phyloP scores from a whole-genome alignment of 768 basidiomycete genomes.

The Myochromella boudieri region DNA sequence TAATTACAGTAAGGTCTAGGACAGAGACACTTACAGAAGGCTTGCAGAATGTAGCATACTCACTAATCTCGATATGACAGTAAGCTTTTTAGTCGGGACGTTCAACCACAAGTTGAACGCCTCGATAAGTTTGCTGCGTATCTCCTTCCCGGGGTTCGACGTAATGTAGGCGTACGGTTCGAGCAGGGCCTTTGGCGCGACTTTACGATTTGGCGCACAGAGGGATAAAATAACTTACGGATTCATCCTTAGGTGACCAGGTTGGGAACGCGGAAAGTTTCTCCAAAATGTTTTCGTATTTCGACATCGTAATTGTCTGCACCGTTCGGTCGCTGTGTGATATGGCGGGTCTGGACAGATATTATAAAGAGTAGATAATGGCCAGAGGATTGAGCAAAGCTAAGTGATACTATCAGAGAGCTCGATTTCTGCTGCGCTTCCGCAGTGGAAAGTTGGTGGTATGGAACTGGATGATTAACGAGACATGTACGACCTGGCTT shows the following conservation, averaged over 20 bases:
- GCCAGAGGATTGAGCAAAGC: too few relatives aligned
- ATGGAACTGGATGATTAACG: too few relatives aligned
- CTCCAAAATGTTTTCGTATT: slow-evolving; percentile 41
- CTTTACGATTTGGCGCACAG: background rate
- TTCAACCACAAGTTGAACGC: slow-evolving; percentile 94
- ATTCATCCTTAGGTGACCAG: slow-evolving; percentile 37
- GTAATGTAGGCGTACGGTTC: slow-evolving; percentile 89
- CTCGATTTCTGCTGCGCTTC: too few relatives aligned
- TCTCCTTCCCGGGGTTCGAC: slow-evolving; percentile 89
- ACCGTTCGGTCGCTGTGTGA: background rate
- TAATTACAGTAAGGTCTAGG: background rate
- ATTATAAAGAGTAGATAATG: too few relatives aligned
- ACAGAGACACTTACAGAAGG: slow-evolving; percentile 62
- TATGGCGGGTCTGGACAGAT: background rate
- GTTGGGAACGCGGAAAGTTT: slow-evolving; percentile 28
- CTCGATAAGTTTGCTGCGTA: slow-evolving; percentile 81
- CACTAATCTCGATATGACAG: slow-evolving; percentile 77
- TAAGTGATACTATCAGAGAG: too few relatives aligned
- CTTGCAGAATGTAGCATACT: slow-evolving; percentile 95
- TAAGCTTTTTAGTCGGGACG: slow-evolving; percentile 72
- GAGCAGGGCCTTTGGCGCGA: slow-evolving; percentile 46
- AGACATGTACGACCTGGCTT: too few relatives aligned
- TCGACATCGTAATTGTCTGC: slow-evolving; percentile 22
- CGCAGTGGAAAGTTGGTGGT: too few relatives aligned
- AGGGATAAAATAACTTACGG: slow-evolving; percentile 20